A percentile compares a stretch with the other conserved stretches of the same genome.
Conservation (phyloP, 352 stramenopile genomes). For the Globisporangium megalacanthum region DNA sequence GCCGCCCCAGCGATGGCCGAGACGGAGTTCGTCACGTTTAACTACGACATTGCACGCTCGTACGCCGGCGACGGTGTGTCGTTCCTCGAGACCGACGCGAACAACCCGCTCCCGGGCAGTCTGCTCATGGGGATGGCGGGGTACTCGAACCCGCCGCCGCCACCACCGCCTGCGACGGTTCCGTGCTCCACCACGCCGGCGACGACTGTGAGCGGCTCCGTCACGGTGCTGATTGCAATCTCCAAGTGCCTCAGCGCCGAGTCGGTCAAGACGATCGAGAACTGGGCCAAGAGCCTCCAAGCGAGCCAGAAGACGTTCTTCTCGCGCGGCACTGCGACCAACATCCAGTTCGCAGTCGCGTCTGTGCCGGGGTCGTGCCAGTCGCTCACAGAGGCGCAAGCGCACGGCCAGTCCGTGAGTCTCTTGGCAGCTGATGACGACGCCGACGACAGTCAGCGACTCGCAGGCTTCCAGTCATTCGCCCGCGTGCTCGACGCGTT, state of each 20-base stretch:
- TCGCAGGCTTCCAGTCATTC: constrained; percentile 4
- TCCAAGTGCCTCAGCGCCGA: constrained; percentile 46
- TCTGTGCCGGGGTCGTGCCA: constrained; percentile 34
- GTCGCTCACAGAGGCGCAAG: constrained; percentile 22
- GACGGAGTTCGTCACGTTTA: constrained; percentile 7
- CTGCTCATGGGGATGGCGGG: constrained; percentile 3
- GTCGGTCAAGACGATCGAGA: constrained; percentile 23
- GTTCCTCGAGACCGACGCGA: constrained; percentile 5
- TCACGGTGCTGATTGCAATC: constrained; percentile 44
- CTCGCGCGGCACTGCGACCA: neutral
- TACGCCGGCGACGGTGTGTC: constrained; percentile 6
- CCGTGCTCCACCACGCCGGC: neutral
- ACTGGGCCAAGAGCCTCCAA: constrained; percentile 23
- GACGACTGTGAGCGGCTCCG: constrained; percentile 7
- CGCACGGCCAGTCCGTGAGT: constrained; percentile 13
- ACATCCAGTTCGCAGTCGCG: constrained; percentile 1
- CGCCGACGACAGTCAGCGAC: neutral
- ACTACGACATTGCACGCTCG: constrained; percentile 10
- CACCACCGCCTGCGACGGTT: neutral
- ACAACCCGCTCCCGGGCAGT: constrained; percentile 2
- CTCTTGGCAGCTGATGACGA: constrained; percentile 3
- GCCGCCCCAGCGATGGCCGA: neutral
- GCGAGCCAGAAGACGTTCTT: constrained; percentile 4
- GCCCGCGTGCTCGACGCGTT: constrained; percentile 7
- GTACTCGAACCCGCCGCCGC: neutral